Base-by-base conservation (phyloP, 306 rosid species). In the Casuarina glauca region DNA sequence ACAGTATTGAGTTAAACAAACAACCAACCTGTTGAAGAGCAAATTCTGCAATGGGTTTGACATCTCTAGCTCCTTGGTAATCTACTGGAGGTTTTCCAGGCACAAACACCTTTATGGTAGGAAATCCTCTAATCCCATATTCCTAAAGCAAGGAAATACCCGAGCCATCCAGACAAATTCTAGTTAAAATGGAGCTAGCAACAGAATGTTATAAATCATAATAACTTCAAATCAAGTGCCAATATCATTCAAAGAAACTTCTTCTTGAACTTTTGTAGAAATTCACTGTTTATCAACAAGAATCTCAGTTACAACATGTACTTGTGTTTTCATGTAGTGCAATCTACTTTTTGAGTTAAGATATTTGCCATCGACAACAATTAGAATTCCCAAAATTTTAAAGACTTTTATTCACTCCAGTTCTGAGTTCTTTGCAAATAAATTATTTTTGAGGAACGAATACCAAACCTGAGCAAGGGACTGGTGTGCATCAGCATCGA, bases 21-120 rank as follows among this genome's bases (percentile, higher is more conserved):
- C 3, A 48, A 76, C 80, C 20, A 86, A 96, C 99, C 99, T 96
- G 98, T 80, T 90, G 77, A 76, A 96, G 84, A 19, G 99, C 93
- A 79, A 87, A 93, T 85, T 96, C 96, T 57, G 94, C 96, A 54
- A 96, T 84, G 81, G 98, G 90, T 69, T 96, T 93, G 83, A 85
- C 94, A 69, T 96, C 99, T 84, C 99, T 90, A 8, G 94, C 97
- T 79, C 99, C 99, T 88, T 89, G 97, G 82, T 96, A 93, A 86
- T 93, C 96, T 26, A 83, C 88, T 0, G 98, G 99, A 71, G 96
- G 82, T 77, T 91, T 89, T 81, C 99, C 98, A 71, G 98, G 96
- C 8, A 64, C 81, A 89, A 96, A 96, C 49, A 96, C 98, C 82
- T 91, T 96, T 78, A 96, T 91, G 50, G 97, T 93, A 36, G 99